Evolutionary conservation across 2,329 filamentous ascomycete species (phyloP).

Genomic region (Gaeumannomyces sp.): DNA sequence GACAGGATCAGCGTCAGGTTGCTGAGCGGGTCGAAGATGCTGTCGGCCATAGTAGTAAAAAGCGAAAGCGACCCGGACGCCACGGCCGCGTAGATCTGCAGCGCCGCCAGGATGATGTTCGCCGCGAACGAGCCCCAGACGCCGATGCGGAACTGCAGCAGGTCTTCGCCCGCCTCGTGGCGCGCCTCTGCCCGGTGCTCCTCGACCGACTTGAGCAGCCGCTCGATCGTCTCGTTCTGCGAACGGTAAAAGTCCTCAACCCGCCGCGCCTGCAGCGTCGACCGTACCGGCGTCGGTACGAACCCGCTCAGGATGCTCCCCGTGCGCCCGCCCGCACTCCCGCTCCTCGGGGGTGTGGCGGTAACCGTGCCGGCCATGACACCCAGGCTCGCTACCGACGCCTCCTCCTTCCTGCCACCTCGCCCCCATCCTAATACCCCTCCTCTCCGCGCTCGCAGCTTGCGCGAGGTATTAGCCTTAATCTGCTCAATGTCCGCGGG

Average conservation of each 20-base stretch:
- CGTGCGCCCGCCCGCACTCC: neutral
- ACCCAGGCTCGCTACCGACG: neutral
- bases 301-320: slow-evolving; percentile 13
- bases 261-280: slow-evolving; percentile 24
- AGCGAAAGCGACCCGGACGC: slow-evolving; percentile 87
- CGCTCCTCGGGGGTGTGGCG: neutral
- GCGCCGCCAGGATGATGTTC: slow-evolving; percentile 68
- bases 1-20: slow-evolving; percentile 83
- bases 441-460: slow-evolving; percentile 39
- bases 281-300: slow-evolving; percentile 27
- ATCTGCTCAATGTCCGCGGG: slow-evolving; percentile 70
- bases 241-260: slow-evolving; percentile 78
- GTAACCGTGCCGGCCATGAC: neutral
- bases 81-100: slow-evolving; percentile 86
- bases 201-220: slow-evolving; percentile 85
- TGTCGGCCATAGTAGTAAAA: slow-evolving; percentile 96
- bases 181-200: slow-evolving; percentile 79
- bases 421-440: neutral
- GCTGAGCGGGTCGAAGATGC: slow-evolving; percentile 85
- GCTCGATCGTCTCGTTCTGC: slow-evolving; percentile 91
- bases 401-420: neutral
- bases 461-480: slow-evolving; percentile 72
- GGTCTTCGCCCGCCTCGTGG: slow-evolving; percentile 74
- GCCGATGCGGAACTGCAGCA: slow-evolving; percentile 65
- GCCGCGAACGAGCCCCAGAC: slow-evolving; percentile 66